These are phyloP conservation scores for Periconia digitata DNA, from an alignment of 2,329 filamentous ascomycete genomes.

Conservation along the genomic window DNA sequence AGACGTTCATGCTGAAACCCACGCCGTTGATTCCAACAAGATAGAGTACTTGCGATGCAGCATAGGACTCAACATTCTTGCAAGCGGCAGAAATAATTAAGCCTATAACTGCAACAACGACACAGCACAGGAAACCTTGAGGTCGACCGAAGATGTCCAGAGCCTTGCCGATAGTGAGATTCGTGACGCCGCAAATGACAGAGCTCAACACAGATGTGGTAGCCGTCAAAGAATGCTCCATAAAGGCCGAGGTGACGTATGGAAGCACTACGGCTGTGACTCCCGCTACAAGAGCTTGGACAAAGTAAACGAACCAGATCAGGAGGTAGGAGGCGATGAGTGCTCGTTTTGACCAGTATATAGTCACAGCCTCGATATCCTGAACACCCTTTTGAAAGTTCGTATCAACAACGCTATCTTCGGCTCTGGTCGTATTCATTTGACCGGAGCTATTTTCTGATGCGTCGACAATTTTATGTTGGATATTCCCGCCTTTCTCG, in stretches of 20 bases:
- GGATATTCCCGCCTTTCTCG: too few relatives aligned
- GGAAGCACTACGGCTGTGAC: conserved; percentile 38
- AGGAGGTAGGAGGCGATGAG: conserved; percentile 29
- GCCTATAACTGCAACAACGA: conserved; percentile 15
- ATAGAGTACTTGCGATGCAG: conserved; percentile 67
- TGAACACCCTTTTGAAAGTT: too few relatives aligned
- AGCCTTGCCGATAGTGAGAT: conserved; percentile 42
- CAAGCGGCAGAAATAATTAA: conserved; percentile 69
- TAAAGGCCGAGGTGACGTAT: conserved; percentile 43
- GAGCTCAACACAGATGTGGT: conserved; percentile 35
- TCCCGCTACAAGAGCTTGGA: conserved; percentile 47
- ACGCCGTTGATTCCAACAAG: conserved; percentile 61
- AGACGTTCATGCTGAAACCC: conserved; percentile 56
- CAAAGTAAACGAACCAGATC: conserved; percentile 49
- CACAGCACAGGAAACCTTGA: conserved; percentile 34
- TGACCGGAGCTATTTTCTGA: too few relatives aligned
- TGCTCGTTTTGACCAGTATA: conserved; percentile 32
- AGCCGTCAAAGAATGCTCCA: conserved; percentile 33
- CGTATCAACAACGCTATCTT: too few relatives aligned
- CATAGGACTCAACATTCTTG: conserved; percentile 60
- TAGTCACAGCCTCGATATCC: conserved; percentile 36
- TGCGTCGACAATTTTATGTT: too few relatives aligned
- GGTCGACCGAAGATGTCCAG: conserved; percentile 44
- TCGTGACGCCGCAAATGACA: conserved; percentile 37
- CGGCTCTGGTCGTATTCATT: too few relatives aligned